These are phyloP conservation scores for Schizothecium vesticola DNA, from an alignment of 495 filamentous ascomycete species.

Conservation along the genomic window DNA sequence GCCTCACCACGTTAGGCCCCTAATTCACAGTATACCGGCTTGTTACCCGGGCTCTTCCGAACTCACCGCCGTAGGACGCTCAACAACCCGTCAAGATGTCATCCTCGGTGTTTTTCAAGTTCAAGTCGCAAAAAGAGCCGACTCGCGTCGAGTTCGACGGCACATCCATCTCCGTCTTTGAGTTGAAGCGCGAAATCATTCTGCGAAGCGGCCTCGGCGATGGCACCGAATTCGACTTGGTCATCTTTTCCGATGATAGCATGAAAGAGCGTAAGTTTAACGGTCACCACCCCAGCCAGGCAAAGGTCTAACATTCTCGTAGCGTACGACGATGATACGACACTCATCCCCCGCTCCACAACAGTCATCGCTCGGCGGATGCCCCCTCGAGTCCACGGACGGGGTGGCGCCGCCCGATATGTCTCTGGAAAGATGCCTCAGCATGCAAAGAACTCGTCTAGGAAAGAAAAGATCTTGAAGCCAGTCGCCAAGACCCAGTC, in stretches of 20 bases:
- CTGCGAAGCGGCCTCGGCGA: conserved; percentile 85
- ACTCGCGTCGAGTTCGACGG: conserved; percentile 94
- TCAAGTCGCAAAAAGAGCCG: conserved; percentile 97
- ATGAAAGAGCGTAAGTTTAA: conserved; percentile 69
- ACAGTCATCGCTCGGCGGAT: conserved; percentile 86
- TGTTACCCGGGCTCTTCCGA: conserved; percentile 14
- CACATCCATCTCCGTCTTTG: conserved; percentile 96
- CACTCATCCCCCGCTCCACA: conserved; percentile 88
- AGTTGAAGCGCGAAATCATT: conserved; percentile 98
- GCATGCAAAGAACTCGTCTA: conserved; percentile 73
- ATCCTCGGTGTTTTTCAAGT: conserved; percentile 99
- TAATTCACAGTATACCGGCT: conserved; percentile 30
- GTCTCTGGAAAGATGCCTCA: conserved; percentile 95
- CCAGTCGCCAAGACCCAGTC: conserved; percentile 49
- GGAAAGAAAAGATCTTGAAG: conserved; percentile 56
- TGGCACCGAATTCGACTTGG: conserved; percentile 93
- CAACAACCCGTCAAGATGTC: conserved; percentile 58
- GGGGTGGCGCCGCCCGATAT: conserved; percentile 88
- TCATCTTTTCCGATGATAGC: conserved; percentile 84
- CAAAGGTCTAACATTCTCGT: conserved; percentile 22
- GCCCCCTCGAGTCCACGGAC: conserved; percentile 72
- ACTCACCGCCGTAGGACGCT: conserved; percentile 6
- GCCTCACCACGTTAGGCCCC: conserved; percentile 19
- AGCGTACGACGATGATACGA: conserved; percentile 98
- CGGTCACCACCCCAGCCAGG: not conserved